phyloP scores from a whole-genome alignment of 495 filamentous ascomycete species.

The Aspergillus biplanus region DNA sequence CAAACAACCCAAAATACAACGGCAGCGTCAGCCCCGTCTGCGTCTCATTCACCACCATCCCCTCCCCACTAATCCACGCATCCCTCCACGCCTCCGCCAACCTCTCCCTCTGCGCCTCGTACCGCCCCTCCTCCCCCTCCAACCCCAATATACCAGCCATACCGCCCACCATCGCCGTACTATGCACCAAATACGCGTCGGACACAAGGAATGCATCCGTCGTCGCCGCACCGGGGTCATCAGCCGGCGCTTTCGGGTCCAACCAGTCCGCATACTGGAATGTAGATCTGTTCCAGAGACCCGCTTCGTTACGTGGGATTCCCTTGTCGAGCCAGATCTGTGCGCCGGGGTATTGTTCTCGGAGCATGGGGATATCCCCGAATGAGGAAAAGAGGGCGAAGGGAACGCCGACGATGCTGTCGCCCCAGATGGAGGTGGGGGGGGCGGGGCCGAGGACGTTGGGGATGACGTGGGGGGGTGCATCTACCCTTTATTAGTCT shows the following conservation, averaged over 20 bases:
- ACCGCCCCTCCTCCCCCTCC: neutral
- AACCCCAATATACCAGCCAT: slow-evolving; percentile 7
- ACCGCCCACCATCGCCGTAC: slow-evolving; percentile 36
- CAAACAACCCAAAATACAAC: slow-evolving; percentile 48
- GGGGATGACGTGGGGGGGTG: slow-evolving; percentile 43
- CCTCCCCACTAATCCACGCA: slow-evolving; percentile 45
- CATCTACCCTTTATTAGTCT: no score
- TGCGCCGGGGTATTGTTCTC: slow-evolving; percentile 47
- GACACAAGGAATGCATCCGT: slow-evolving; percentile 48
- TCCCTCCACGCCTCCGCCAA: slow-evolving; percentile 42
- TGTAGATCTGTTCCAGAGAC: slow-evolving; percentile 40
- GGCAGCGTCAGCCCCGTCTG: slow-evolving; percentile 52
- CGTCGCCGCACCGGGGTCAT: slow-evolving; percentile 41
- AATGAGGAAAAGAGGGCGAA: slow-evolving; percentile 50
- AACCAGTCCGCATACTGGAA: slow-evolving; percentile 58
- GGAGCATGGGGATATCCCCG: slow-evolving; percentile 46
- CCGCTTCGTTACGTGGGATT: slow-evolving; percentile 42
- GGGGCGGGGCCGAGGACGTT: slow-evolving; percentile 31
- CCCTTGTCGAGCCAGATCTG: slow-evolving; percentile 52
- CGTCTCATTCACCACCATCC: slow-evolving; percentile 46
- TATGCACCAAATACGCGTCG: slow-evolving; percentile 56
- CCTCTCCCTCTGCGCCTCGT: slow-evolving; percentile 23
- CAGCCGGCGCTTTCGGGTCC: slow-evolving; percentile 51
- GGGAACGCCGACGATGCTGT: slow-evolving; percentile 51
- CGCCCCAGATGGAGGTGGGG: slow-evolving; percentile 52